Base-by-base conservation (phyloP, 2,329 filamentous ascomycete genomes). In the Aspergillus cejpii region DNA sequence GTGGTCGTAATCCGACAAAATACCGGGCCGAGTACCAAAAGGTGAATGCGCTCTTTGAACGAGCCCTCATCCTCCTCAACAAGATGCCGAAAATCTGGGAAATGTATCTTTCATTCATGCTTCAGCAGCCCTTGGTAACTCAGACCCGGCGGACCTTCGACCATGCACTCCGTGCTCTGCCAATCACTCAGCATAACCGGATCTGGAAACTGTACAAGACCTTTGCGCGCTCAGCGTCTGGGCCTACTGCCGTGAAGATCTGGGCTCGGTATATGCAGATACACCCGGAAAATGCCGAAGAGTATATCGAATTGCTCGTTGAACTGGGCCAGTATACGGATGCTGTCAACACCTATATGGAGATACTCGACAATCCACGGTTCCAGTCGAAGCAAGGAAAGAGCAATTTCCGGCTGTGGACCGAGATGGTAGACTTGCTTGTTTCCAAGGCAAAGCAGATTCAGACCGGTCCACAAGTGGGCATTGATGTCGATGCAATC, bases 71-170 rank as follows among this genome's bases (percentile, higher is more conserved):
- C 47, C 76, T 98, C 31, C 78, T 98, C 50, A 96, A 98, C 72
- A 98, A 98, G 72, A 98, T 98, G 92, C 92, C 94, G 19, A 80
- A 82, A 55, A 92, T 98, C 63, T 98, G 92, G 94, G 90, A 96
- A 65, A 87, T 97, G 82, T 98, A 96, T 65, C 81, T 98, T 50
- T 79, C 79, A 39, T 97, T 98, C 62, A 75, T 98, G 46, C 81
- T 91, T 63, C 81, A 86, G 60, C 92, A 98, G 65, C 92, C 92
- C n/a, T 74, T 94, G 43, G 82, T 98, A 49, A 96, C 91, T 6
- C 76, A 82, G 45, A 94, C 88, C 20, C 81, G 92, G 47, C 82
- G 83, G 53, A 87, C 87, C 1, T 98, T 98, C 69, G 91, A 98
- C 69, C 83, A 89, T 47, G 90, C 92, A 10, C 76, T 98, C 37